Evolutionary conservation across 257 asterid species (phyloP).

Genomic region (Solanum acaule): DNA sequence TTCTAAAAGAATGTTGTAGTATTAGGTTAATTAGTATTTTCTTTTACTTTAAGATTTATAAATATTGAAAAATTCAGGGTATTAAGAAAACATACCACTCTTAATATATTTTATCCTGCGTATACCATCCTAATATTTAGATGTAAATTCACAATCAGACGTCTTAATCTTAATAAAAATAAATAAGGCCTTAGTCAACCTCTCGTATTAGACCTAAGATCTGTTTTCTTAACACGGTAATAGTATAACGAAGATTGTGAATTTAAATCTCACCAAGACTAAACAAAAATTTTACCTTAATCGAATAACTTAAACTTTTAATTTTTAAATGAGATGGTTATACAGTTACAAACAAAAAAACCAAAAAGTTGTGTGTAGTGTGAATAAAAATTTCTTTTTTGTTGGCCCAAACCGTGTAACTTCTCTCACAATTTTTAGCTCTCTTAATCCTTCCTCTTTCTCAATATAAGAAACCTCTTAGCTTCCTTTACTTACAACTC

Average conservation of each 20-base stretch:
- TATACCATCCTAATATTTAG: background rate
- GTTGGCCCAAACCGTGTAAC: background rate
- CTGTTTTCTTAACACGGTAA: background rate
- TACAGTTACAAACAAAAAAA: background rate
- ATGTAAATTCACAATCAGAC: background rate
- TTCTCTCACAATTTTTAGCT: background rate
- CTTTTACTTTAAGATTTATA: background rate
- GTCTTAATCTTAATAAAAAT: background rate
- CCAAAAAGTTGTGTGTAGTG: background rate
- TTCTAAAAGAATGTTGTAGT: background rate
- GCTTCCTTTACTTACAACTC: background rate
- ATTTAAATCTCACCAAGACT: background rate
- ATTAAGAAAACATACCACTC: background rate
- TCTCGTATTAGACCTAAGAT: no score
- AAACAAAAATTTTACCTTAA: background rate
- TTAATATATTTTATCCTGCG: background rate
- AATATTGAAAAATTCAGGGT: background rate
- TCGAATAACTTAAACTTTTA: background rate
- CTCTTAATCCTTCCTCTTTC: background rate
- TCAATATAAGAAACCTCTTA: background rate
- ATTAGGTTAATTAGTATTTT: background rate
- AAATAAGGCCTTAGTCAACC: background rate
- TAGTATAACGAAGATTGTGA: background rate
- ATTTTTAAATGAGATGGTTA: background rate
- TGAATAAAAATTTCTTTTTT: background rate